Conservation (phyloP, 73 alveolate species). For the Uronychia binucleata region DNA sequence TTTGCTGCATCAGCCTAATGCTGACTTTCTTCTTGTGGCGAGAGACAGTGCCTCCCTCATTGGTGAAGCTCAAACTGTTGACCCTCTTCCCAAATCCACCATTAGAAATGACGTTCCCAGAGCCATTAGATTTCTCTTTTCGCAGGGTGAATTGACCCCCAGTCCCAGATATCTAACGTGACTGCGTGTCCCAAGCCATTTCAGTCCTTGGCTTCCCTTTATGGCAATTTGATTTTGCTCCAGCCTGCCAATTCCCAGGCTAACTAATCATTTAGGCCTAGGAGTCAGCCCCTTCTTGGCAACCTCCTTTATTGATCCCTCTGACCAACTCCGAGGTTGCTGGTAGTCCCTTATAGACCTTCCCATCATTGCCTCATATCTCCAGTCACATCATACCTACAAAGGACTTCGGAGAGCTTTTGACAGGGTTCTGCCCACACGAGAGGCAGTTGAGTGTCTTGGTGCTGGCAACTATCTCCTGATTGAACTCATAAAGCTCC, state of each 20-base stretch:
- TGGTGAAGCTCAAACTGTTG: neutral
- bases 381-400: neutral
- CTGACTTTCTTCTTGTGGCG: neutral
- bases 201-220: too few relatives aligned
- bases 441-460: neutral
- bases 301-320: too few relatives aligned
- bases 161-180: too few relatives aligned
- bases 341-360: neutral
- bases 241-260: too few relatives aligned
- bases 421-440: neutral
- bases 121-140: too few relatives aligned
- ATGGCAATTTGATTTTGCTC: too few relatives aligned
- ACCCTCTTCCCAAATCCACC: neutral
- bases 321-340: too few relatives aligned
- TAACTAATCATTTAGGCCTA: too few relatives aligned
- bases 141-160: too few relatives aligned
- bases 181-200: too few relatives aligned
- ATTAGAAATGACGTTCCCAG: too few relatives aligned
- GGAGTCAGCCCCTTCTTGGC: too few relatives aligned
- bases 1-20: neutral
- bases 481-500: neutral
- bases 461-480: neutral
- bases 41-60: neutral
- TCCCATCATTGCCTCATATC: neutral
- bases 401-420: neutral